Evolutionary conservation across 306 rosid genomes (phyloP), one percentile per base, ranked within the genome.

Genomic region (Rosa chinensis): DNA sequence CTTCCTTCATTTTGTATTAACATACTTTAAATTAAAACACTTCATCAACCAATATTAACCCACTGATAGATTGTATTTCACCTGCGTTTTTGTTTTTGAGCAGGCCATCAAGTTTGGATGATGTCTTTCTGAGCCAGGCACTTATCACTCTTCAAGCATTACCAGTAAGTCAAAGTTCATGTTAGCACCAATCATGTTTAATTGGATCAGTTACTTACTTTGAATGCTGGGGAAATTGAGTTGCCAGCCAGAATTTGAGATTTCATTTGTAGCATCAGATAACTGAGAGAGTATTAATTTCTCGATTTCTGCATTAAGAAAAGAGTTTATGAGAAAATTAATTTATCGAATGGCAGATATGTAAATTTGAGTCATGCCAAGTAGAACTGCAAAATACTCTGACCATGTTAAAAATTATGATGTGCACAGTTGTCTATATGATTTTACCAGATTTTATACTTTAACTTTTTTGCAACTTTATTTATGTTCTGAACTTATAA

Each of bases 91-190:
- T 79, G 13, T 23, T 82, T 59, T 78, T 82, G 28, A 76, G 86
- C 85, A 96, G 99, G 84, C 93, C 98, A 64, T 91, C 98, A 61
- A 96, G 99, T 77, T 79, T 96, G 84, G 99, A 96, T 85, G 98
- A 98, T 23, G 79, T 91, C 74, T 91, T 93, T 87, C 86, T 91
- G 67, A 96, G 97, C 0, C 99, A 93, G 82, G 89, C 88, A 77
- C 88, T 91, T 21, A 80, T 91, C 74, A 80, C 73, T 82, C 92
- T 93, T 87, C 90, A 91, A 67, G 96, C 93, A 73, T 86, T 96
- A 79, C 97, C 98, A 25, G 98, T 96, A 88, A 93, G 98, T 86
- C 84, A 82, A 61, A 62, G 18, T 76, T 28, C 25, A 45, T 62
- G 50, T 61, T 45, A 28, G 58, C 47, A 45, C 13, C n/a, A 20